phyloP scores from a whole-genome alignment of 1,139 yeast genomes.

The Candida sp. region DNA sequence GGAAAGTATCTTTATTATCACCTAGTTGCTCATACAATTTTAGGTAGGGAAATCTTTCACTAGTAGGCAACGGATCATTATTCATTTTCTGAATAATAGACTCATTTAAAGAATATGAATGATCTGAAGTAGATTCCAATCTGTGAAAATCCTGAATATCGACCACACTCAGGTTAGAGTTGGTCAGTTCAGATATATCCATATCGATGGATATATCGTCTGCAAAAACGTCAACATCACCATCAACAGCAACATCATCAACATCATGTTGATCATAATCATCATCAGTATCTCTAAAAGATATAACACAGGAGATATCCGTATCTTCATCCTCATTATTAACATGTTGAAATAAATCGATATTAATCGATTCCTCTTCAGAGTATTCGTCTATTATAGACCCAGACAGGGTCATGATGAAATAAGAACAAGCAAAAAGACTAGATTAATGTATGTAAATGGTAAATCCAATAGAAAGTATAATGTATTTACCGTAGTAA shows the following conservation, averaged over 20 bases:
- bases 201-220: neutral
- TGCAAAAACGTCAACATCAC: neutral
- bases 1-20: slow-evolving; percentile 20
- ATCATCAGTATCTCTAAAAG: neutral
- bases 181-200: neutral
- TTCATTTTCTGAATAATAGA: slow-evolving; percentile 4
- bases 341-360: neutral
- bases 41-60: slow-evolving; percentile 29
- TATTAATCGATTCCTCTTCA: neutral
- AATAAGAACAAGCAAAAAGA: slow-evolving; percentile 1
- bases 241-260: neutral
- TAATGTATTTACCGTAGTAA: too few relatives aligned
- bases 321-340: neutral
- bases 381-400: neutral
- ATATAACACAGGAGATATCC: neutral
- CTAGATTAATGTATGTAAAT: too few relatives aligned
- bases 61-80: slow-evolving; percentile 7
- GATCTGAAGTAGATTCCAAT: neutral
- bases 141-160: neutral
- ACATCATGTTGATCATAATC: slow-evolving; percentile 1
- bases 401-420: slow-evolving; percentile 3
- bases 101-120: neutral
- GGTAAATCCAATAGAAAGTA: too few relatives aligned
- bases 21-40: slow-evolving; percentile 21
- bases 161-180: neutral